Base-by-base conservation (phyloP, 2,329 filamentous ascomycete species). In the Xylariaceae sp. region DNA sequence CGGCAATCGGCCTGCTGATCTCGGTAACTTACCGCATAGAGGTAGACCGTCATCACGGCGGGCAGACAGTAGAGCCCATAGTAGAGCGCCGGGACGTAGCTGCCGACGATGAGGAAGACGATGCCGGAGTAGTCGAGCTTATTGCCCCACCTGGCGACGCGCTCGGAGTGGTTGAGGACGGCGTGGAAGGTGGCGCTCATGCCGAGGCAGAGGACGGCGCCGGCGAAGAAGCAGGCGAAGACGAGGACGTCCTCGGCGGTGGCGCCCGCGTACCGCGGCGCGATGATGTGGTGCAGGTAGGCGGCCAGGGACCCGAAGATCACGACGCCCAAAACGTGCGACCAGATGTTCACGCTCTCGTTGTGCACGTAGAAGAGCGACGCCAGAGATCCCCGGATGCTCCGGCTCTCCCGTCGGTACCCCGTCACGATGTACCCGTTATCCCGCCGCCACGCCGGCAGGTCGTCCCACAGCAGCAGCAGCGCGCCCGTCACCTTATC, bases 121-220 rank as follows among this genome's bases (percentile, higher is more conserved):
- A 99, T 99, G 6, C 95, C 95, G 4, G 93, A 85, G 71, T 99
- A 98, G 71, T 99, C 95, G 54, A 98, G 77, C 73, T 96, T 91
- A 72, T 98, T 98, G 10, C 93, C 93, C 79, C 91, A 90, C 59
- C 84, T 87, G 2, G 89, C 87, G 14, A 97, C 90, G 1, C 75
- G 74, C 40, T 86, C 84, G 18, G 90, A 95, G 73, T 99, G 95
- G 64, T 97, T 96, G 20, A 82, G 86, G 46, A 97, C 83, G 1
- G 90, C 83, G 71, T 99, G 95, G 71, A 87, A 99, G 2, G 88
- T 89, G 4, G 91, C 89, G 65, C 89, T 92, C 87, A 93, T 90
- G 20, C 89, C 88, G 50, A 95, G 77, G 66, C 90, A 93, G 32
- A 85, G 67, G 23, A 86, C 81, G 1, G 89, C 89, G 44, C 91